Evolutionary conservation across 2,329 filamentous ascomycete species (phyloP).

Genomic region (Pseudonectria buxi): DNA sequence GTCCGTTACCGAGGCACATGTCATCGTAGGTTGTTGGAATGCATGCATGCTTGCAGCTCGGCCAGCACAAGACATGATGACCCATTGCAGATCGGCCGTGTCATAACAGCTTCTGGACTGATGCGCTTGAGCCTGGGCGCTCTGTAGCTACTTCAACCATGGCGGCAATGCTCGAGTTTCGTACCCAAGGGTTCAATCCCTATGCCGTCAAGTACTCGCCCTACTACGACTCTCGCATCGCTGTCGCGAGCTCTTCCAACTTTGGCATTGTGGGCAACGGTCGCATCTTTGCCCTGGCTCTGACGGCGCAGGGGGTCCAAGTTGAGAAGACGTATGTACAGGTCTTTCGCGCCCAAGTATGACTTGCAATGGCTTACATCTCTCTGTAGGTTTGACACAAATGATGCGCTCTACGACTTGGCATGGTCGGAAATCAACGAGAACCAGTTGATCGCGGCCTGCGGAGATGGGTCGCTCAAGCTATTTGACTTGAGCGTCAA

Average conservation of each 20-base stretch:
- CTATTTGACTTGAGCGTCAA: slow-evolving; percentile 79
- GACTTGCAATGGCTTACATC: not conserved
- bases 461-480: slow-evolving; percentile 90
- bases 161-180: slow-evolving; percentile 82
- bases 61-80: slow-evolving; percentile 5
- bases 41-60: not conserved
- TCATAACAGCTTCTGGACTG: slow-evolving; percentile 9
- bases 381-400: slow-evolving; percentile 74
- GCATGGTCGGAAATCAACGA: slow-evolving; percentile 96
- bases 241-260: slow-evolving; percentile 85
- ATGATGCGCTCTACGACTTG: slow-evolving; percentile 92
- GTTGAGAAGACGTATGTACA: slow-evolving; percentile 69
- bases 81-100: slow-evolving; percentile 5
- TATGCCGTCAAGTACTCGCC: slow-evolving; percentile 98
- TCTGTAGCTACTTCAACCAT: slow-evolving; percentile 20
- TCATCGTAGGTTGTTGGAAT: slow-evolving; percentile 8
- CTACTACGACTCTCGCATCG: slow-evolving; percentile 92
- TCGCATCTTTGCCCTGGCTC: slow-evolving; percentile 72
- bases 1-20: slow-evolving; percentile 31
- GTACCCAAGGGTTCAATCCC: slow-evolving; percentile 88
- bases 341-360: not conserved
- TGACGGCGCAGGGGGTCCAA: slow-evolving; percentile 77
- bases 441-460: slow-evolving; percentile 83
- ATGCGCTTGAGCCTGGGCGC: slow-evolving; percentile 13
- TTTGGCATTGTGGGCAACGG: slow-evolving; percentile 97